Evolutionary conservation across 805 yeast species (phyloP).

Genomic region (Huiozyma sinensis): DNA sequence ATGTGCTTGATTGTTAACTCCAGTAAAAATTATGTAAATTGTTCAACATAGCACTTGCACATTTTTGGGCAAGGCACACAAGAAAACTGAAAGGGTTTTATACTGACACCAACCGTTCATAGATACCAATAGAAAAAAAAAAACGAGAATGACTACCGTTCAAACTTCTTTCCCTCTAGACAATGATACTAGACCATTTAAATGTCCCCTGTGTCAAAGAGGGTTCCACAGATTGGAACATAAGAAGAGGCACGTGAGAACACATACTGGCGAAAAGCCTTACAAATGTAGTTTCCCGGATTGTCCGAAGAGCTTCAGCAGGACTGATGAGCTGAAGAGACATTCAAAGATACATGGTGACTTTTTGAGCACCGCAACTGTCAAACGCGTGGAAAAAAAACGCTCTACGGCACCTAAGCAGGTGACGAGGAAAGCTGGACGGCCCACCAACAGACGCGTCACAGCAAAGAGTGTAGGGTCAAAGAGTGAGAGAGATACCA

Average conservation of each 20-base stretch:
- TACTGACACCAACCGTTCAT: background rate
- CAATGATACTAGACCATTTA: slow-evolving; percentile 50
- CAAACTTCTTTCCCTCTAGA: slow-evolving; percentile 4
- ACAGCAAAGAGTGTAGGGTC: too few species aligned
- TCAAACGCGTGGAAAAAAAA: background rate
- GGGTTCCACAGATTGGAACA: slow-evolving; percentile 83
- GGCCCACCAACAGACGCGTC: too few species aligned
- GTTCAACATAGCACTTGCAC: background rate
- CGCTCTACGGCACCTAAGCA: background rate
- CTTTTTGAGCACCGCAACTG: too few species aligned
- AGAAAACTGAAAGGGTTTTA: too few species aligned
- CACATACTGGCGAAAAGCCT: slow-evolving; percentile 89
- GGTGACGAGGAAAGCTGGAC: background rate
- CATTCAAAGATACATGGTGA: slow-evolving; percentile 62
- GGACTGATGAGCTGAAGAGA: slow-evolving; percentile 76
- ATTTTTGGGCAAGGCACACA: background rate
- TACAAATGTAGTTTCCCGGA: slow-evolving; percentile 74
- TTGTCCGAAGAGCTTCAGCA: slow-evolving; percentile 64
- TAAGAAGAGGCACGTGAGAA: slow-evolving; percentile 79
- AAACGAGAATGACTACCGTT: background rate
- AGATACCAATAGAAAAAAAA: background rate
- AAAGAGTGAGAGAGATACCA: too few species aligned
- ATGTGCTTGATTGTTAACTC: too few species aligned
- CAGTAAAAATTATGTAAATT: too few species aligned
- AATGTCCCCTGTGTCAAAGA: slow-evolving; percentile 72